A percentile compares a stretch with the other conserved stretches of the same genome.
Evolutionary conservation across 148 eudicot species (phyloP).

Genomic region (Vaccinium darrowii): DNA sequence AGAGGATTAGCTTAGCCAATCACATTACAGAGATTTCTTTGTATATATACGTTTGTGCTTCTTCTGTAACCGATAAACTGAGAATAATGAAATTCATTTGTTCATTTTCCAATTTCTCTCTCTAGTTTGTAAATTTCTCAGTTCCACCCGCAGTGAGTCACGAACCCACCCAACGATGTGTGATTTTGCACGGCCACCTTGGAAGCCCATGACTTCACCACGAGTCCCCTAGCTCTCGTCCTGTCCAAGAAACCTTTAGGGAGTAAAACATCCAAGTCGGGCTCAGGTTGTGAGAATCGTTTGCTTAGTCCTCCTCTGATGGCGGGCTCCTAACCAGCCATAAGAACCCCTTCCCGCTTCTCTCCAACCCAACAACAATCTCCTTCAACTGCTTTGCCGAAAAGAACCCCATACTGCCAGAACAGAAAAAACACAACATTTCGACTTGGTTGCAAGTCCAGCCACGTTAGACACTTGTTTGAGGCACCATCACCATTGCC

Average conservation of each 20-base stretch:
- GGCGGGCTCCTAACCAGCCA: constrained; percentile 39
- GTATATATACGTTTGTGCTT: no score
- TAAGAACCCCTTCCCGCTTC: constrained; percentile 46
- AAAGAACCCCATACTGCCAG: constrained; percentile 48
- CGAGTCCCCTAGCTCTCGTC: constrained; percentile 39
- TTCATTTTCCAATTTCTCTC: no score
- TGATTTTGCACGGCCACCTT: constrained; percentile 43
- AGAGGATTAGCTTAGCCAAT: no score
- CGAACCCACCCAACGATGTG: constrained; percentile 53
- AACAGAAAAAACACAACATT: constrained; percentile 57
- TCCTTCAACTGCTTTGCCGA: constrained; percentile 40
- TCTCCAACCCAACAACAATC: constrained; percentile 53
- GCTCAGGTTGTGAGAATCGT: constrained; percentile 24
- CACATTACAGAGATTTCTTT: no score
- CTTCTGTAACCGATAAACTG: no score
- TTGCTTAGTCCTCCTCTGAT: not conserved
- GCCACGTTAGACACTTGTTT: constrained; percentile 51
- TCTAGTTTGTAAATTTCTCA: no score
- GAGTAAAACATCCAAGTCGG: constrained; percentile 32
- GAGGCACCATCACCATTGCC: not conserved
- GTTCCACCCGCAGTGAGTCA: constrained; percentile 68
- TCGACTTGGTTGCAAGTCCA: constrained; percentile 42
- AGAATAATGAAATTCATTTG: no score
- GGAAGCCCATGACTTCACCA: constrained; percentile 60
- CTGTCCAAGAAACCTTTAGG: constrained; percentile 49